These are phyloP conservation scores for Polychytrium aggregatum DNA, from an alignment of 192 early-diverging fungal genomes.

Conservation along the genomic window DNA sequence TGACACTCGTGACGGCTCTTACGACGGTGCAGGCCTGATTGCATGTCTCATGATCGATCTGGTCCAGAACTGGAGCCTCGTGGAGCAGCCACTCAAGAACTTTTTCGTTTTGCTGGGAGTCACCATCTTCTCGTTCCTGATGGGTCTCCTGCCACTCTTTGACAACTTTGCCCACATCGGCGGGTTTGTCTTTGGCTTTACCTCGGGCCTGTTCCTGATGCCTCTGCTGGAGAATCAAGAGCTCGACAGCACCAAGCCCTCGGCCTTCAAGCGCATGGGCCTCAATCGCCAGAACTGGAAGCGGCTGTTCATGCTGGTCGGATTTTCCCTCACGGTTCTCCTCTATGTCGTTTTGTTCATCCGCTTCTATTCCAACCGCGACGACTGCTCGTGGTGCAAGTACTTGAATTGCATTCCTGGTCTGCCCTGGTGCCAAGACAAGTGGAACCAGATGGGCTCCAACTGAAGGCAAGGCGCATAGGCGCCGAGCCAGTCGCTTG, in stretches of 20 bases:
- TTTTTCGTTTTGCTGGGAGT: conserved; percentile 51
- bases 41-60: conserved; percentile 68
- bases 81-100: conserved; percentile 53
- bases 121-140: conserved; percentile 51
- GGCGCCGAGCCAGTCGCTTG: no score
- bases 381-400: conserved; percentile 30
- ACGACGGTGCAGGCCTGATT: conserved; percentile 70
- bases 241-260: no score
- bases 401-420: conserved; percentile 44
- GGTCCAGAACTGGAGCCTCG: conserved; percentile 62
- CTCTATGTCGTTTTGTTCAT: conserved; percentile 18
- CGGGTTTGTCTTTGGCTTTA: conserved; percentile 54
- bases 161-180: conserved; percentile 87
- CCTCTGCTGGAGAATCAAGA: no score
- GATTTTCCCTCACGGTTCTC: conserved; percentile 6
- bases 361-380: conserved; percentile 17
- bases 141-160: conserved; percentile 65
- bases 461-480: no score
- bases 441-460: no score
- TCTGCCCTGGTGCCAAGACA: conserved; percentile 36
- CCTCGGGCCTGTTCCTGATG: conserved; percentile 60
- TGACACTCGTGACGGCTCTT: no score
- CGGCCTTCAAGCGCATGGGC: no score
- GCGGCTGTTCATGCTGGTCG: conserved; percentile 31
- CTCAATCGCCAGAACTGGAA: no score